Conservation (phyloP, 768 basidiomycete genomes). For the Mycena olivaceomarginata region DNA sequence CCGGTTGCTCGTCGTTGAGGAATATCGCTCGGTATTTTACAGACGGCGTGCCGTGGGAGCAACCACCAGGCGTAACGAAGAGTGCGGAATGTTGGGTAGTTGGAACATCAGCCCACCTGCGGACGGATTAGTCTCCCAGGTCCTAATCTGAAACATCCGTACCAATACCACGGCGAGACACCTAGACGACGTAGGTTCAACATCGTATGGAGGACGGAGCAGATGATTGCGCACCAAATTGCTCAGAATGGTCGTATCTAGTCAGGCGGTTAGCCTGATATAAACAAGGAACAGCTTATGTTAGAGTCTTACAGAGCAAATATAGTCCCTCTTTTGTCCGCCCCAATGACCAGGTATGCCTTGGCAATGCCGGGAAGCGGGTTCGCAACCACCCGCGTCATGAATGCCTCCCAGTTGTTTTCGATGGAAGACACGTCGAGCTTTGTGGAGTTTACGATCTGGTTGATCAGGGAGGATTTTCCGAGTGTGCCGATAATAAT, state of each 20-base stretch:
- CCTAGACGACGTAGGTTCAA: constrained; percentile 56
- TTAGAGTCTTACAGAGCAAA: constrained; percentile 65
- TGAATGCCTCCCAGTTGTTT: constrained; percentile 82
- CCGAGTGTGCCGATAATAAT: constrained; percentile 82
- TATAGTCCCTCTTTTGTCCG: constrained; percentile 83
- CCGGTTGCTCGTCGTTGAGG: constrained; percentile 87
- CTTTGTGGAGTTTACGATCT: constrained; percentile 70
- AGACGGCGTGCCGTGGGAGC: constrained; percentile 77
- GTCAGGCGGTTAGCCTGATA: background rate
- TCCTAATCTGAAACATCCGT: too few relatives aligned
- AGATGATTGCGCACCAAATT: constrained; percentile 67
- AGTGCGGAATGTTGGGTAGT: constrained; percentile 69
- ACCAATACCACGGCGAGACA: constrained; percentile 83
- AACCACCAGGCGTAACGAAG: constrained; percentile 66
- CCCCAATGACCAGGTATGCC: constrained; percentile 82
- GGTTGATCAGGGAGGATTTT: constrained; percentile 71
- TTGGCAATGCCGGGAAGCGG: constrained; percentile 74
- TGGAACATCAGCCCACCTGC: constrained; percentile 84
- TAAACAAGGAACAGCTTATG: background rate
- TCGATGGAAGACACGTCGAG: constrained; percentile 74
- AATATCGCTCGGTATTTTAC: constrained; percentile 85
- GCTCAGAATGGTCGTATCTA: constrained; percentile 77
- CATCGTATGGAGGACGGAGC: constrained; percentile 17
- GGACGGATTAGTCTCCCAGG: too few relatives aligned
- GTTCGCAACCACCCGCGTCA: constrained; percentile 70